Evolutionary conservation across 495 filamentous ascomycete genomes (phyloP).

Genomic region (Geoglossum glabrum): DNA sequence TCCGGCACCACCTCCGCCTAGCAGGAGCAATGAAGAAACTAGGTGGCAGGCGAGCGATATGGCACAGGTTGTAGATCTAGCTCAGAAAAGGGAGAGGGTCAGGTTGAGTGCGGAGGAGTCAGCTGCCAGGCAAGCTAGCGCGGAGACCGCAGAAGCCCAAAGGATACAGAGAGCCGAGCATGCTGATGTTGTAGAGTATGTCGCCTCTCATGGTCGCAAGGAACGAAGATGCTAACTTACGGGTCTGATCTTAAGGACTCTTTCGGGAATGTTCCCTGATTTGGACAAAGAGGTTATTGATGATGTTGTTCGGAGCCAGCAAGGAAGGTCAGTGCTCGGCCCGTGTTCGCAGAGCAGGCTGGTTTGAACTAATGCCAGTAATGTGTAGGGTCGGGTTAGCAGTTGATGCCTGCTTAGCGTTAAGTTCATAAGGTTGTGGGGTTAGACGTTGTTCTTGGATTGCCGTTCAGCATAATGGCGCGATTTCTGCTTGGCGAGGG

Average conservation of each 20-base stretch:
- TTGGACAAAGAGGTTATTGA: slow-evolving; percentile 80
- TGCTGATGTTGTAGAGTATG: slow-evolving; percentile 62
- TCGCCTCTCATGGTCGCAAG: background rate
- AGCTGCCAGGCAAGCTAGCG: slow-evolving; percentile 82
- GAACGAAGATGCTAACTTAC: background rate
- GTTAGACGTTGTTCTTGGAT: background rate
- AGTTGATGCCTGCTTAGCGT: slow-evolving; percentile 76
- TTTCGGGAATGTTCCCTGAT: slow-evolving; percentile 84
- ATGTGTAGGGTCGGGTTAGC: slow-evolving; percentile 57
- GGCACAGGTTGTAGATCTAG: background rate
- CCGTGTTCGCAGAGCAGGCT: background rate
- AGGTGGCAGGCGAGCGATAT: background rate
- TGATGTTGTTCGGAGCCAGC: slow-evolving; percentile 80
- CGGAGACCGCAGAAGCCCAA: slow-evolving; percentile 75
- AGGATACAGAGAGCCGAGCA: slow-evolving; percentile 74
- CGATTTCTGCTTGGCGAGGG: background rate
- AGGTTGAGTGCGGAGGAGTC: slow-evolving; percentile 60
- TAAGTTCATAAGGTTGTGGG: slow-evolving; percentile 28
- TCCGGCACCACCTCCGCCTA: background rate
- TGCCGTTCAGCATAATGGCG: background rate
- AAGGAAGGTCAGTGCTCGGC: slow-evolving; percentile 50
- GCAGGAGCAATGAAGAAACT: background rate
- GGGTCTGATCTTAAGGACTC: slow-evolving; percentile 24
- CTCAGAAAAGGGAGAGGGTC: slow-evolving; percentile 8
- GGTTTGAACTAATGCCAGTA: slow-evolving; percentile 8